Percentiles rank a stretch among this genome's conserved stretches.
phyloP scores from a whole-genome alignment of 139 green algal species.

The Chlamydomonas sp. region DNA sequence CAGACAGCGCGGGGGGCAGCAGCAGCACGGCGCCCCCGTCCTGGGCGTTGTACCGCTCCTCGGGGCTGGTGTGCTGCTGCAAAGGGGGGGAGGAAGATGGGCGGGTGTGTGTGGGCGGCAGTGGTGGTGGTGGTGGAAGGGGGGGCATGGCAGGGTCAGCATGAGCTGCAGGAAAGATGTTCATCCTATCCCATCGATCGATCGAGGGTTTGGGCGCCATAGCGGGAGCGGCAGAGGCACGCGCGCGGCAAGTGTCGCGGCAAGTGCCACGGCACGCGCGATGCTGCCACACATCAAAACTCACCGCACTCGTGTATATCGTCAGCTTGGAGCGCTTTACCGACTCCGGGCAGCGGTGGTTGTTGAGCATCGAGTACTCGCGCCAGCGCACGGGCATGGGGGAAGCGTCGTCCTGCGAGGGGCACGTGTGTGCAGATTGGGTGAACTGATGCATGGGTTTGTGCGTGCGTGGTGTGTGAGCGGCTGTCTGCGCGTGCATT shows the following conservation, averaged over 20 bases:
- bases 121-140: too few species aligned
- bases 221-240: background rate
- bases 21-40: conserved; percentile 26
- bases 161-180: too few species aligned
- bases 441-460: background rate
- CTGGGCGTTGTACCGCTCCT: conserved; percentile 17
- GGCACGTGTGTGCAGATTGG: background rate
- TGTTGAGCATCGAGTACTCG: conserved; percentile 58
- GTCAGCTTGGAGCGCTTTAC: conserved; percentile 19
- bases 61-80: conserved; percentile 8
- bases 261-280: background rate
- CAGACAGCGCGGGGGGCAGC: background rate
- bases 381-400: conserved; percentile 27
- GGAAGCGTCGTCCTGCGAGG: conserved; percentile 5
- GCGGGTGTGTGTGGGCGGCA: background rate
- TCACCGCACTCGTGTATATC: conserved; percentile 13
- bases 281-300: background rate
- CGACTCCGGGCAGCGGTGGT: conserved; percentile 30
- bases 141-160: too few species aligned
- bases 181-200: background rate
- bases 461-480: background rate
- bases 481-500: background rate
- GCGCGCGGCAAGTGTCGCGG: too few species aligned
- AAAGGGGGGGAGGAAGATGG: background rate
- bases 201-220: background rate